phyloP scores from a whole-genome alignment of 495 filamentous ascomycete genomes.

The Cetradonia linearis region DNA sequence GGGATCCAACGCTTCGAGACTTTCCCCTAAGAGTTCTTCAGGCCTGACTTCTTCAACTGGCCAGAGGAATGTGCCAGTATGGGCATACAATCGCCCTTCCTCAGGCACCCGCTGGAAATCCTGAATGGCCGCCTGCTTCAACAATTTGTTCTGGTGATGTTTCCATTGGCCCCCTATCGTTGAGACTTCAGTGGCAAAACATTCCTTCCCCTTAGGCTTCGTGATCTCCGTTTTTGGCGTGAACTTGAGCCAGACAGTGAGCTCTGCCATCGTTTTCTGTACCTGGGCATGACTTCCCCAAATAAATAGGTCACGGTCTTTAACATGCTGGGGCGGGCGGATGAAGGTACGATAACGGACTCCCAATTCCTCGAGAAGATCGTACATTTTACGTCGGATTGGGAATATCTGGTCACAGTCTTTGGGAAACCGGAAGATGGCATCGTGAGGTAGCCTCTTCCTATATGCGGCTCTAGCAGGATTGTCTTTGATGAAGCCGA shows the following conservation, averaged over 20 bases:
- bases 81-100: constrained; percentile 21
- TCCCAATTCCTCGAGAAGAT: constrained; percentile 25
- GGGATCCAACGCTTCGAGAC: constrained; percentile 39
- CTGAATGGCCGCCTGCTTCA: constrained; percentile 24
- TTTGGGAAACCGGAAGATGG: constrained; percentile 3
- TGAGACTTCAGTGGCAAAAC: constrained; percentile 12
- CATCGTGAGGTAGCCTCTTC: constrained; percentile 11
- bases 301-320: constrained; percentile 20
- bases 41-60: constrained; percentile 33
- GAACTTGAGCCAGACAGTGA: constrained; percentile 7
- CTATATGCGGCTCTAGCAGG: constrained; percentile 25
- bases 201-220: constrained; percentile 5
- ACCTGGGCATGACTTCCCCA: constrained; percentile 22
- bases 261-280: constrained; percentile 15
- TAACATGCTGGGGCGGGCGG: constrained; percentile 20
- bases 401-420: constrained; percentile 19
- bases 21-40: constrained; percentile 33
- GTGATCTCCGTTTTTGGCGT: background rate
- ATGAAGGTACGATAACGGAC: constrained; percentile 24
- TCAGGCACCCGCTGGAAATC: constrained; percentile 30
- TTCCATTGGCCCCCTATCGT: constrained; percentile 22
- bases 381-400: constrained; percentile 12
- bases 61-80: constrained; percentile 38
- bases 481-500: constrained; percentile 23
- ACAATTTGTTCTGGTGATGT: constrained; percentile 24